phyloP scores from a whole-genome alignment of 257 asterid species.

The Solanum ahanhuiri region DNA sequence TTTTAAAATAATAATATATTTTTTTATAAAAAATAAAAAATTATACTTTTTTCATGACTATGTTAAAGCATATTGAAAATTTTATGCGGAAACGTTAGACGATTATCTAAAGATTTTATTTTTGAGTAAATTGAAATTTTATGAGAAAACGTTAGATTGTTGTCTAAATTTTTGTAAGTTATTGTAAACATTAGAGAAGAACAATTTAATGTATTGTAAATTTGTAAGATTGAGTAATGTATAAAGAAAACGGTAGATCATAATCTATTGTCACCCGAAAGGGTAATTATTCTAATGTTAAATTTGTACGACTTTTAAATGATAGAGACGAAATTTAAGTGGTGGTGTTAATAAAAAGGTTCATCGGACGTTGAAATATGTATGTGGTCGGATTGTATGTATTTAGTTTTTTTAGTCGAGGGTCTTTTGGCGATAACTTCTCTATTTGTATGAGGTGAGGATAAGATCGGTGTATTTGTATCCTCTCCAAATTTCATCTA shows the following conservation, averaged over 20 bases:
- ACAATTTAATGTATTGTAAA: background rate
- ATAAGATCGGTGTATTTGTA: background rate
- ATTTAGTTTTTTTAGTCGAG: background rate
- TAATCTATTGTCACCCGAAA: background rate
- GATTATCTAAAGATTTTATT: background rate
- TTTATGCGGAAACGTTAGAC: background rate
- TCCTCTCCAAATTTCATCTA: background rate
- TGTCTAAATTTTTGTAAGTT: background rate
- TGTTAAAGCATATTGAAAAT: background rate
- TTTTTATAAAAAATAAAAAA: background rate
- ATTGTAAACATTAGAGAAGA: background rate
- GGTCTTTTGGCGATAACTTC: background rate
- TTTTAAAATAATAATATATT: too few species aligned
- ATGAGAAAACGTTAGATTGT: background rate
- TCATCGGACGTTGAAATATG: background rate
- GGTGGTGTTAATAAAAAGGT: background rate
- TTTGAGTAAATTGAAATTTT: background rate
- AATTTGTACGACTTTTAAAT: background rate
- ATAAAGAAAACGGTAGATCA: background rate
- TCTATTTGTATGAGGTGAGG: background rate
- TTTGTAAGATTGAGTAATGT: background rate
- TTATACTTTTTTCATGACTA: background rate
- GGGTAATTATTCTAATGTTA: background rate
- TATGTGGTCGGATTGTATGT: background rate
- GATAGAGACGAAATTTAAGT: background rate